Base-by-base conservation (phyloP, 2,329 filamentous ascomycete species). In the Catunica adiposa region DNA sequence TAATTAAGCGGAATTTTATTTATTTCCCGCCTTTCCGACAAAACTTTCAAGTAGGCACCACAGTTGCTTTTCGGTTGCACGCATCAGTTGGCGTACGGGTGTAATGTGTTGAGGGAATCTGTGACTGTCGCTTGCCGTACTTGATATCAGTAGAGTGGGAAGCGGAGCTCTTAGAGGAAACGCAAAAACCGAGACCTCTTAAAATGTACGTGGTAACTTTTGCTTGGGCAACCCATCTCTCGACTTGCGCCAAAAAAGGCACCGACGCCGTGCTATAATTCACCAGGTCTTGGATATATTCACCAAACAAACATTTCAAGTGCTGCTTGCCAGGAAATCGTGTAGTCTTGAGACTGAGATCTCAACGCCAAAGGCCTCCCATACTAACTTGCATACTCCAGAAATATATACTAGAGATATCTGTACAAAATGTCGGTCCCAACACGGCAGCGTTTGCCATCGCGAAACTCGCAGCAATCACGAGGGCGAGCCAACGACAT, bases 401-500 rank as follows among this genome's bases (percentile, higher is more conserved):
- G 14, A 42, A 6, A 7, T 15, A 7, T 5, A 7, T 42, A 5
- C 44, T 23, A 9, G 15, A 9, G 23, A 54, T 11, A 47, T 11
- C 15, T 15, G 15, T 15, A n/a, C n/a, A 23, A 40, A 25, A 56
- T 56, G 54, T 58, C 59, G 31, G 48, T 17, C n/a, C 6, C 15
- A 8, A 55, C 54, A 20, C 56, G 44, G 37, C 44, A 59, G 14
- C 56, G 56, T n/a, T 37, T 55, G 31, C 52, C 48, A 9, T 53
- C 50, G 11, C 58, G 46, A 8, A 53, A 29, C 26, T 61, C 59
- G 0, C 51, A 54, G 15, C 37, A 23, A 17, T 58, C 58, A 3
- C 48, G 56, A 9, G 56, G 59, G 3, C 53, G 58, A 25, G 55
- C 56, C 14, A 55, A 51, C 23, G 56, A 60, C 8, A 23, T 60